Percentiles rank a stretch among this genome's conserved stretches.
These are phyloP conservation scores for Paramyrothecium sp. DNA, from an alignment of 2,329 filamentous ascomycete species.

Conservation along the genomic window DNA sequence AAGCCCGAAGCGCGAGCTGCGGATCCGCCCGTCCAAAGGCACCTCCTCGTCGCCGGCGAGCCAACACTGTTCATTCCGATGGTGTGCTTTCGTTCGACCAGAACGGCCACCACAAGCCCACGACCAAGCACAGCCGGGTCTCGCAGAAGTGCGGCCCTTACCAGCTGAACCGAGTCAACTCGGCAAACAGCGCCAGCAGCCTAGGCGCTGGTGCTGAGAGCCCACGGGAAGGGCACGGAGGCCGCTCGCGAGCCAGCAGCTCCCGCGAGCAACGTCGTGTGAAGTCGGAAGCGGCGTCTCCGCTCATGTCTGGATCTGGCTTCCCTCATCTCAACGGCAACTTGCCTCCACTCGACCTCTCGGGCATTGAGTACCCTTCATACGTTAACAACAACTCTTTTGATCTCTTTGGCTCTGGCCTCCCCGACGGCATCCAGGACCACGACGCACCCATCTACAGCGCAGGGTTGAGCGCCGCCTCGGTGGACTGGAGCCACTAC, in stretches of 20 bases:
- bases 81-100: conserved; percentile 58
- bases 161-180: conserved; percentile 57
- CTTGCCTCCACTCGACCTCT: conserved; percentile 58
- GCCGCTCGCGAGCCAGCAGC: conserved; percentile 32
- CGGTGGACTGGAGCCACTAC: conserved; percentile 45
- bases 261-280: conserved; percentile 50
- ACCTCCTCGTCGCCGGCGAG: conserved; percentile 50
- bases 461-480: conserved; percentile 57
- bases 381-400: conserved; percentile 46
- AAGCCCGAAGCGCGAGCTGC: conserved; percentile 24
- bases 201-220: conserved; percentile 41
- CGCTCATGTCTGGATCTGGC: conserved; percentile 48
- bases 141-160: conserved; percentile 64
- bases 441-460: conserved; percentile 60
- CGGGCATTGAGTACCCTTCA: conserved; percentile 50
- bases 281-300: conserved; percentile 62
- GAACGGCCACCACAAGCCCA: conserved; percentile 63
- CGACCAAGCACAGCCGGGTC: conserved; percentile 58
- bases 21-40: conserved; percentile 36
- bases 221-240: conserved; percentile 25
- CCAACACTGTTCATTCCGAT: conserved; percentile 63
- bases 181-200: conserved; percentile 52
- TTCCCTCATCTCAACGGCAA: conserved; percentile 52
- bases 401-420: conserved; percentile 50
- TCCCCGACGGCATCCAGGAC: conserved; percentile 39